Percentiles rank a stretch among this genome's conserved stretches.
phyloP scores from a whole-genome alignment of 345 rosid genomes.

The Boechera divaricarpa region DNA sequence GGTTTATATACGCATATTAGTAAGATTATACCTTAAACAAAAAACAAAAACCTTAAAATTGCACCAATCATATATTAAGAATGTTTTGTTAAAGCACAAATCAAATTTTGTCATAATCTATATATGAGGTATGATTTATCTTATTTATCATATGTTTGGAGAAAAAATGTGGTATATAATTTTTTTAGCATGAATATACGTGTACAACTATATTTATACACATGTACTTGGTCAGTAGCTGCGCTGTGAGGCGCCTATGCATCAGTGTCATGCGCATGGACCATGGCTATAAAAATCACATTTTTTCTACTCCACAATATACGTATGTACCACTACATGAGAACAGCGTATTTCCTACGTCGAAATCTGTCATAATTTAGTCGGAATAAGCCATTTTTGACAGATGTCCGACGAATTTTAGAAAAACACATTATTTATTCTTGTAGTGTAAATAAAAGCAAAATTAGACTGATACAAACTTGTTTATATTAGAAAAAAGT shows the following conservation, averaged over 20 bases:
- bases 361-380: no score
- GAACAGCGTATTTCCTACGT: no score
- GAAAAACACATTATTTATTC: no score
- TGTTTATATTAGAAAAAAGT: constrained; percentile 8
- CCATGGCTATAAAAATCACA: constrained; percentile 9
- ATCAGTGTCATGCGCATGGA: constrained; percentile 10
- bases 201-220: constrained; percentile 21
- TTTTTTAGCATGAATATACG: constrained; percentile 3
- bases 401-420: no score
- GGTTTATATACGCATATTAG: not conserved
- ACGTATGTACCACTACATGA: not conserved
- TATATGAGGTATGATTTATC: not conserved
- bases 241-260: constrained; percentile 21
- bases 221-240: constrained; percentile 30
- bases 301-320: constrained; percentile 8
- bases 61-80: not conserved
- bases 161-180: not conserved
- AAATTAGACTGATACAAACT: constrained; percentile 21
- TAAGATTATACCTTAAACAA: not conserved
- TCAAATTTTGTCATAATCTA: not conserved
- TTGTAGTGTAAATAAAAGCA: not conserved
- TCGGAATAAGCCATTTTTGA: no score
- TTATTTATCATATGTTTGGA: not conserved
- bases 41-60: not conserved
- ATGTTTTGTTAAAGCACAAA: not conserved